Conservation (phyloP, 306 rosid species). For the Cucurbita pepo region DNA sequence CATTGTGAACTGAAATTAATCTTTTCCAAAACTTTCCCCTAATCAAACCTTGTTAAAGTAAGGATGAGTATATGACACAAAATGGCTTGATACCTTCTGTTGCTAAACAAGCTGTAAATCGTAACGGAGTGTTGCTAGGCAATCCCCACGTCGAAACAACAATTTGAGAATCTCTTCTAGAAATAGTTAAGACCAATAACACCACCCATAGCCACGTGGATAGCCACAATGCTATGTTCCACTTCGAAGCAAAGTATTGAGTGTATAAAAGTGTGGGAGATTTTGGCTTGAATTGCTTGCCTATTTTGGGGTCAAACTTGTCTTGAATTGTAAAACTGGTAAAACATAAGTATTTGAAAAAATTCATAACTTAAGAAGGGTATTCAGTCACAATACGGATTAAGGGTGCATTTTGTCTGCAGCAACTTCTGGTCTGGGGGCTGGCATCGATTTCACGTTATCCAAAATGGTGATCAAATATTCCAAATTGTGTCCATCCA, state of each 20-base stretch:
- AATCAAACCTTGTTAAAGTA: conserved; percentile 90
- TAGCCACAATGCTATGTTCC: conserved; percentile 58
- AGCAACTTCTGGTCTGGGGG: conserved; percentile 64
- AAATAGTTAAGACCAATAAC: conserved; percentile 84
- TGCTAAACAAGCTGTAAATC: conserved; percentile 83
- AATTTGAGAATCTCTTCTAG: conserved; percentile 61
- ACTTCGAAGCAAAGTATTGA: conserved; percentile 51
- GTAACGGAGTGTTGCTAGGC: conserved; percentile 91
- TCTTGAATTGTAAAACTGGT: no score
- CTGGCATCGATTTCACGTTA: conserved; percentile 46
- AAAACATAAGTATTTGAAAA: no score
- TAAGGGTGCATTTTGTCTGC: conserved; percentile 76
- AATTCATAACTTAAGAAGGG: neutral
- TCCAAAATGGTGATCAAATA: conserved; percentile 50
- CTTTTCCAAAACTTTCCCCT: conserved; percentile 15
- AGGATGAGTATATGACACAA: conserved; percentile 72
- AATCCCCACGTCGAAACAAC: conserved; percentile 81
- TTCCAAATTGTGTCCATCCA: conserved; percentile 58
- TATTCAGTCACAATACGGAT: neutral
- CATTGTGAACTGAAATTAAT: neutral
- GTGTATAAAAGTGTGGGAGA: conserved; percentile 55
- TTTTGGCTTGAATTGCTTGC: conserved; percentile 52
- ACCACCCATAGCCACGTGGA: conserved; percentile 92
- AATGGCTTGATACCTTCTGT: conserved; percentile 87
- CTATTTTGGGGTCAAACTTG: conserved; percentile 59